These are phyloP conservation scores for Akanthomyces dipterigenus DNA, from an alignment of 2,329 filamentous ascomycete genomes.

Conservation along the genomic window DNA sequence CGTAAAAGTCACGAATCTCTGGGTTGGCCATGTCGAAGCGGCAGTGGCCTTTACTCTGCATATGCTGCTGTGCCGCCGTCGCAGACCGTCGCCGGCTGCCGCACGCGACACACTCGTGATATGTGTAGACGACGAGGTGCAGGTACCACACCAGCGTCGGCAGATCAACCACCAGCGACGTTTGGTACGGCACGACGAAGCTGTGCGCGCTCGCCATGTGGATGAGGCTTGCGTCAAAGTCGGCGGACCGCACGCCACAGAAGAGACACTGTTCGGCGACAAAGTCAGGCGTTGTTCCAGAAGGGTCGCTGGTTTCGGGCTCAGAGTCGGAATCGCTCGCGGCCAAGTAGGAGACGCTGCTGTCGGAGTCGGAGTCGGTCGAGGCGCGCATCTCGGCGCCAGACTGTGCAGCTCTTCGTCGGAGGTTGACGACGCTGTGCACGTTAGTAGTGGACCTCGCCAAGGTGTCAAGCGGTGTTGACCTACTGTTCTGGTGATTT, in stretches of 20 bases:
- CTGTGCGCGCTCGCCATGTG: constrained; percentile 44
- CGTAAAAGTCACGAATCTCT: constrained; percentile 30
- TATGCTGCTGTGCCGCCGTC: constrained; percentile 40
- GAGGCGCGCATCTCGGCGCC: constrained; percentile 8
- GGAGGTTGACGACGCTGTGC: constrained; percentile 6
- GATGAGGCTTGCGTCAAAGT: constrained; percentile 27
- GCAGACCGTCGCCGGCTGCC: constrained; percentile 33
- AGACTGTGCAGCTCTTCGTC: constrained; percentile 4
- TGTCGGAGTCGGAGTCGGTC: not conserved
- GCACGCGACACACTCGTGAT: constrained; percentile 42
- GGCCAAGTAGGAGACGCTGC: not conserved
- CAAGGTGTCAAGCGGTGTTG: not conserved
- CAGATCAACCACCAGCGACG: constrained; percentile 34
- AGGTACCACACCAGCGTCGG: constrained; percentile 39
- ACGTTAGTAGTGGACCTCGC: not conserved
- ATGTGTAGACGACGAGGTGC: constrained; percentile 38
- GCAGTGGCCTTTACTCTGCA: constrained; percentile 39
- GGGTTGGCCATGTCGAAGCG: constrained; percentile 26
- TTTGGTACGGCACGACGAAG: constrained; percentile 33
- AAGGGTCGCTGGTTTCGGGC: not conserved
- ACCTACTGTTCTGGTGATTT: constrained; percentile 9
- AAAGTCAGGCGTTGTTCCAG: constrained; percentile 16
- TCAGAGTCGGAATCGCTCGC: not conserved
- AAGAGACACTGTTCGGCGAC: constrained; percentile 31
- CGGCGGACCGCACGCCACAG: constrained; percentile 24